Conservation (phyloP, 2,329 filamentous ascomycete genomes). For the Penicillium palitans region DNA sequence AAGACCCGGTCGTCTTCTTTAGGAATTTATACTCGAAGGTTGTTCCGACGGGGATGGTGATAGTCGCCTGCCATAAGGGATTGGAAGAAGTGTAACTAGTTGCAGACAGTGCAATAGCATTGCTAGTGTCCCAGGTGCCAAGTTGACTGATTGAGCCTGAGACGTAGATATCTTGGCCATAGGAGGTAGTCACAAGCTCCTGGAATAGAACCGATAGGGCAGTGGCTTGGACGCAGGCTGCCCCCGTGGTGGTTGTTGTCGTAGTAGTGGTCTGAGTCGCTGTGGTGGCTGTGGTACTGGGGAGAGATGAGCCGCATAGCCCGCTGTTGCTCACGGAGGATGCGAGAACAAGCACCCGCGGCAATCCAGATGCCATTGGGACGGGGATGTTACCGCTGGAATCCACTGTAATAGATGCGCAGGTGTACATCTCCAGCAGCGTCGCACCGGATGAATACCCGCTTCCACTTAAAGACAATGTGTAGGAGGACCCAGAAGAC, state of each 20-base stretch:
- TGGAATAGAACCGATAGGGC: conserved; percentile 64
- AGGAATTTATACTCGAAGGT: conserved; percentile 69
- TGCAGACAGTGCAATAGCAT: conserved; percentile 59
- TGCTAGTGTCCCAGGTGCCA: conserved; percentile 61
- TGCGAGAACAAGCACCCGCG: conserved; percentile 36
- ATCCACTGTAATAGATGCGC: conserved; percentile 46
- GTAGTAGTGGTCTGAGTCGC: conserved; percentile 7
- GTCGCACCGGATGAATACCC: conserved; percentile 25
- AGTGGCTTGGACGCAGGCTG: conserved; percentile 29
- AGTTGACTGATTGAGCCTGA: conserved; percentile 60
- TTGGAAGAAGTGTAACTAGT: conserved; percentile 59
- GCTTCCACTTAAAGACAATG: conserved; percentile 24
- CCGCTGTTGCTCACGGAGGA: conserved; percentile 13
- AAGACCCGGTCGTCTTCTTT: conserved; percentile 53
- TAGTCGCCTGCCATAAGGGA: conserved; percentile 61
- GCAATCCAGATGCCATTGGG: conserved; percentile 45
- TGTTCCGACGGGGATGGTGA: conserved; percentile 58
- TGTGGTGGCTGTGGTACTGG: not conserved
- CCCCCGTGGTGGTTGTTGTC: conserved; percentile 6
- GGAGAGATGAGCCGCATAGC: conserved; percentile 12
- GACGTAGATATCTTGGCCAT: conserved; percentile 66
- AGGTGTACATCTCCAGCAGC: conserved; percentile 38
- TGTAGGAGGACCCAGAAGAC: conserved; percentile 25
- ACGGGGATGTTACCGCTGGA: conserved; percentile 47
- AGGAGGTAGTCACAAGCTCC: conserved; percentile 57